Conservation (phyloP, 768 basidiomycete species). For the Boletus rubescentipes region DNA sequence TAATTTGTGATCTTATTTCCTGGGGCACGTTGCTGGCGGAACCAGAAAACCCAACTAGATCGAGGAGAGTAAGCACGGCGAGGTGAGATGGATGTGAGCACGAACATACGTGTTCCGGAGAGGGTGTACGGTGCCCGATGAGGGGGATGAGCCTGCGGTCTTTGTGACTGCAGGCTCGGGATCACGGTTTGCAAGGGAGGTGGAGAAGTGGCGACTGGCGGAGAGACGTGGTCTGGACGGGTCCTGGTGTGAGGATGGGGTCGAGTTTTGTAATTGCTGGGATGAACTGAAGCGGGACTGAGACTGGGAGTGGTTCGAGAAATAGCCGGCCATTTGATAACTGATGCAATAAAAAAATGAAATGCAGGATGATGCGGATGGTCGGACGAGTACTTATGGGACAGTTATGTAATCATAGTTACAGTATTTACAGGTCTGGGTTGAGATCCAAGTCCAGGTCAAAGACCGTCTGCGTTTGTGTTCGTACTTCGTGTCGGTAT, state of each 20-base stretch:
- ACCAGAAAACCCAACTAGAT: conserved; percentile 87
- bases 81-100: conserved; percentile 19
- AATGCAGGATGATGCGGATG: neutral
- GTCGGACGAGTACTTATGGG: too few relatives aligned
- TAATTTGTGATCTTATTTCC: conserved; percentile 90
- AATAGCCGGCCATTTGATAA: conserved; percentile 65
- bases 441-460: conserved; percentile 85
- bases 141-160: conserved; percentile 29
- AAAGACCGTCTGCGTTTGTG: conserved; percentile 61
- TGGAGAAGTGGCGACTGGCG: conserved; percentile 76
- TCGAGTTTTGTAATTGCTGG: conserved; percentile 36
- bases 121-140: conserved; percentile 56
- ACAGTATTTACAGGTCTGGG: conserved; percentile 68
- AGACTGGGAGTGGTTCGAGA: conserved; percentile 75
- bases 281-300: conserved; percentile 62
- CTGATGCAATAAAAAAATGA: conserved; percentile 24
- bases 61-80: conserved; percentile 17
- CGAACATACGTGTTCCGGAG: conserved; percentile 85
- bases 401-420: conserved; percentile 11
- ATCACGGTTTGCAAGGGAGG: conserved; percentile 45
- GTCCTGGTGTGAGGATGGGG: conserved; percentile 14
- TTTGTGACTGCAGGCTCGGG: conserved; percentile 39
- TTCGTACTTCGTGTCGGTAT: conserved; percentile 68
- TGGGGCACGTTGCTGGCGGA: conserved; percentile 85
- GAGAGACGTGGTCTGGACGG: conserved; percentile 47